A percentile compares a stretch with the other conserved stretches of the same genome.
These are phyloP conservation scores for Daedaleopsis sinensis DNA, from an alignment of 768 basidiomycete genomes.

Conservation along the genomic window DNA sequence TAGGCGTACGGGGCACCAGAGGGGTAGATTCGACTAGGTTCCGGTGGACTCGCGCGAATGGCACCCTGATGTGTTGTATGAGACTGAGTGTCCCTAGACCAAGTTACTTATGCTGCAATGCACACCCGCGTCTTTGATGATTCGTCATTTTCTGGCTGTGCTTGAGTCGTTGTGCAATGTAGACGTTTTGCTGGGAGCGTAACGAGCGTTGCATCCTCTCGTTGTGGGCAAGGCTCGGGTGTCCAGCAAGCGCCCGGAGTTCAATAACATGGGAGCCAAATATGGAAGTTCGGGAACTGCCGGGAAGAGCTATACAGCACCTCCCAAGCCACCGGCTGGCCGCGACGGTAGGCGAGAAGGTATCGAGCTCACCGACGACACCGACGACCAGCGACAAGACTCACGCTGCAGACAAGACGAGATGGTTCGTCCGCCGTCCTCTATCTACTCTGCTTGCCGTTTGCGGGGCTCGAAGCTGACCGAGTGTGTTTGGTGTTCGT, in stretches of 20 bases:
- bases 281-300: background rate
- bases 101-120: too few species aligned
- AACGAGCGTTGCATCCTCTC: too few species aligned
- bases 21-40: too few species aligned
- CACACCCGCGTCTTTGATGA: too few species aligned
- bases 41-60: too few species aligned
- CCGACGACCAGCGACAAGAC: conserved; percentile 23
- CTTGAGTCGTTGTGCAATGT: too few species aligned
- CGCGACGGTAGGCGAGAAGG: conserved; percentile 3
- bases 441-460: background rate
- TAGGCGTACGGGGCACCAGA: too few species aligned
- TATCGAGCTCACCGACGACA: conserved; percentile 14
- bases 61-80: too few species aligned
- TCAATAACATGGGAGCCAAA: background rate
- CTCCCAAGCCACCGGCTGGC: conserved; percentile 26
- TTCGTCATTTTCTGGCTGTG: too few species aligned
- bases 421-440: conserved; percentile 18
- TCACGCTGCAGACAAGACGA: conserved; percentile 23
- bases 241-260: background rate
- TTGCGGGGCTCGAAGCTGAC: conserved; percentile 5
- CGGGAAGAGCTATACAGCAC: conserved; percentile 23
- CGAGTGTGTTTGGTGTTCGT: conserved; percentile 8
- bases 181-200: too few species aligned
- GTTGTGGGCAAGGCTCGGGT: too few species aligned
- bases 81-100: too few species aligned